Conservation (phyloP, 2,329 filamentous ascomycete genomes). For the Pseudocercospora macadamiae region DNA sequence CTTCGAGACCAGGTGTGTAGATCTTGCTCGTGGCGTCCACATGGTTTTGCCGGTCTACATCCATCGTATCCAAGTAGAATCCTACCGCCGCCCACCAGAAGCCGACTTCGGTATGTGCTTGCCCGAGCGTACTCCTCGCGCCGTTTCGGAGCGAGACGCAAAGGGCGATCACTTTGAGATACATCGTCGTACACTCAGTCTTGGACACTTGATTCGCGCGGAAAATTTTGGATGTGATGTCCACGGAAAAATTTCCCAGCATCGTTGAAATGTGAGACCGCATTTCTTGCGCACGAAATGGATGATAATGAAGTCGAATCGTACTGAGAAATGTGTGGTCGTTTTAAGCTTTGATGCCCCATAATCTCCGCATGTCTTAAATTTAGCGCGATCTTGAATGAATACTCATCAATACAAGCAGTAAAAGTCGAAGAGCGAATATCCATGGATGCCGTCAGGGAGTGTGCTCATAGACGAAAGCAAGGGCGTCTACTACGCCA, state of each 20-base stretch:
- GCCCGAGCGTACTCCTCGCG: background rate
- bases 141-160: background rate
- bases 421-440: background rate
- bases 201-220: too few species aligned
- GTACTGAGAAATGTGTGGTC: background rate
- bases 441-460: background rate
- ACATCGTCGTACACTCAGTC: background rate
- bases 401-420: too few species aligned
- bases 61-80: background rate
- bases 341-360: background rate
- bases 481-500: slow-evolving; percentile 5
- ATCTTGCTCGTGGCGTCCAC: background rate
- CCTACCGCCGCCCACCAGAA: background rate
- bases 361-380: background rate
- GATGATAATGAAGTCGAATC: background rate
- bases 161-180: background rate
- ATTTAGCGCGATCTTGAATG: background rate
- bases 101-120: background rate
- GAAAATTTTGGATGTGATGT: too few species aligned
- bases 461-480: slow-evolving; percentile 1
- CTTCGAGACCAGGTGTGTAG: too few species aligned
- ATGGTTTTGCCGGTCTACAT: background rate
- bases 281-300: too few species aligned
- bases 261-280: too few species aligned
- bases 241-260: too few species aligned